These are phyloP conservation scores for Hygrophorus pudorinus DNA, from an alignment of 768 basidiomycete genomes.

Conservation along the genomic window DNA sequence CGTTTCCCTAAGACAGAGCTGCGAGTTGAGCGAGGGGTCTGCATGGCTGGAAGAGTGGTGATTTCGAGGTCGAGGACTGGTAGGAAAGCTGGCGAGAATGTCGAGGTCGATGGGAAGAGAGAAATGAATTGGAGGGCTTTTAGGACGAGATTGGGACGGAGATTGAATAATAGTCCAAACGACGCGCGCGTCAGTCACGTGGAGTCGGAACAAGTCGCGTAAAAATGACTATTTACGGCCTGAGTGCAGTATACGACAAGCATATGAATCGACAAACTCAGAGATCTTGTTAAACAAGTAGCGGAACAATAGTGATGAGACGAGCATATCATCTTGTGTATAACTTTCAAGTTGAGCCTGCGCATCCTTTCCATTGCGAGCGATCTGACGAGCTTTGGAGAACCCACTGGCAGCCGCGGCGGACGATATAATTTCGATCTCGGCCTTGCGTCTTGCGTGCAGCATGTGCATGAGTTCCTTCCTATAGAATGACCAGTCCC, in stretches of 20 bases:
- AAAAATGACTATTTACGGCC: no score
- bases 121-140: no score
- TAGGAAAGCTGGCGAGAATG: no score
- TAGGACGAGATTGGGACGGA: no score
- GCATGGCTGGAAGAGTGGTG: conserved; percentile 21
- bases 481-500: conserved; percentile 28
- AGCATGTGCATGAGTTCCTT: conserved; percentile 77
- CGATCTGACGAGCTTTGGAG: neutral
- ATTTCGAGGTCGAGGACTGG: neutral
- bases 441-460: conserved; percentile 78
- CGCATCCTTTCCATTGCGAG: no score
- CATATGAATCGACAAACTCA: neutral
- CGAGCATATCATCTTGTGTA: neutral
- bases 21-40: conserved; percentile 29
- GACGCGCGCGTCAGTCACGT: no score
- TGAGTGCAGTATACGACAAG: neutral
- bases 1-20: conserved; percentile 47
- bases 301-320: neutral
- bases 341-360: neutral
- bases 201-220: no score
- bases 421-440: conserved; percentile 64
- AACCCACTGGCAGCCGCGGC: neutral
- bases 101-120: no score
- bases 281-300: conserved; percentile 1
- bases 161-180: no score